Conservation (phyloP, 495 filamentous ascomycete species). For the Penicillium desertorum region DNA sequence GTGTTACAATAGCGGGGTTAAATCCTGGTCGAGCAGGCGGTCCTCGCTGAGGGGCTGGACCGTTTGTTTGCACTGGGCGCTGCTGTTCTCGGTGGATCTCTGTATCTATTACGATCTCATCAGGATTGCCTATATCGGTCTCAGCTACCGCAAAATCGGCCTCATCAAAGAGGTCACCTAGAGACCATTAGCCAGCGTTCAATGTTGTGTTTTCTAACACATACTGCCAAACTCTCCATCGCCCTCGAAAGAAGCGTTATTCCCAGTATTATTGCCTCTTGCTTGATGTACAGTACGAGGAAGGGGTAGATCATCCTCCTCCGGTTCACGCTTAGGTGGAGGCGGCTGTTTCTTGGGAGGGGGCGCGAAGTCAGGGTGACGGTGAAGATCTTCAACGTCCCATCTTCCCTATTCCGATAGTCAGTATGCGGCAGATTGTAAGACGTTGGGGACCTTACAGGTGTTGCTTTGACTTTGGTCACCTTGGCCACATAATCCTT, state of each 20-base stretch:
- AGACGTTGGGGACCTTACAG: constrained; percentile 38
- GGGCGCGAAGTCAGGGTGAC: constrained; percentile 72
- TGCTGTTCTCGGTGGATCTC: constrained; percentile 29
- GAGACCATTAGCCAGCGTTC: constrained; percentile 24
- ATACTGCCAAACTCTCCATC: constrained; percentile 69
- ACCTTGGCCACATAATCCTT: constrained; percentile 87
- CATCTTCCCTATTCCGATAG: constrained; percentile 56
- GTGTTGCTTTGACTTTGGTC: constrained; percentile 71
- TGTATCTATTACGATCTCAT: constrained; percentile 54
- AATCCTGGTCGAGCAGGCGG: constrained; percentile 21
- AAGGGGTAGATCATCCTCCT: constrained; percentile 43
- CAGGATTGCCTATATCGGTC: constrained; percentile 57
- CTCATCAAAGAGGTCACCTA: constrained; percentile 67
- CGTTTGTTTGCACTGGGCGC: constrained; percentile 32
- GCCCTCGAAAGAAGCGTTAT: constrained; percentile 30
- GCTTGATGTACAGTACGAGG: constrained; percentile 29
- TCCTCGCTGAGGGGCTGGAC: constrained; percentile 26
- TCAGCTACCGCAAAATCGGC: constrained; percentile 63
- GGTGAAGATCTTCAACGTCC: constrained; percentile 72
- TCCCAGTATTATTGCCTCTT: constrained; percentile 18
- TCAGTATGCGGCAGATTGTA: neutral
- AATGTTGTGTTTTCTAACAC: constrained; percentile 12
- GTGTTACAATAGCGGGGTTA: constrained; percentile 36
- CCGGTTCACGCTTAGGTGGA: constrained; percentile 34
- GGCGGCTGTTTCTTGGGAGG: constrained; percentile 54